Evolutionary conservation across 2,329 filamentous ascomycete species (phyloP), one percentile per base, ranked within the genome.

Genomic region (Fusarium irregulare): DNA sequence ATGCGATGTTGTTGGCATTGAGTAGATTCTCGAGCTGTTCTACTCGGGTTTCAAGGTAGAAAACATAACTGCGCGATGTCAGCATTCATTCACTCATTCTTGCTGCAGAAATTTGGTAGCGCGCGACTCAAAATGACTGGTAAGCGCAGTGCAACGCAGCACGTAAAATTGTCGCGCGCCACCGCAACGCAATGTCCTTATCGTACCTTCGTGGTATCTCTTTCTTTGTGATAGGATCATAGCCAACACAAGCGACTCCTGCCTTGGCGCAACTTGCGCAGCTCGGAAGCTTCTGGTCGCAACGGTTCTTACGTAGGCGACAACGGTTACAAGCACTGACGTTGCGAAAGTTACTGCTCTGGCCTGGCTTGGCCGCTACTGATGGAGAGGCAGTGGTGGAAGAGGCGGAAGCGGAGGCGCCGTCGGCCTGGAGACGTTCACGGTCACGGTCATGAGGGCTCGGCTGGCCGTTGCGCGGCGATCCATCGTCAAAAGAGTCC

Each of bases 251-350:
- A 72, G 92, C 91, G 47, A 97, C 93, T 62, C 88, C 88, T n/a
- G 93, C 94, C 83, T 98, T 98, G 79, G 94, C 93, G 81, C 95
- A 98, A 73, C 93, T 93, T 44, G 92, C 91, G 79, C 95, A 98
- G 75, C 92, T 93, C 11, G 95, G 95, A 66, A 98, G 86, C 71
- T 92, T 91, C 85, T 98, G 95, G 81, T 98, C 95, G 81, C 95
- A 98, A 56, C 94, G 88, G 78, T 98, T 98, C 85, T 98, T 98
- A 76, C 95, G 89, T 78, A 97, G 83, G 47, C 95, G 89, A 80
- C 95, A 98, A 42, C 94, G 89, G 83, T 98, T 97, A 82, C 95
- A 98, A 60, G 95, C 95, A 79, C 93, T 97, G 70, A 98, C 95
- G 79, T 94, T 95, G 74, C 92, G 90, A 76, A 95, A 95, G 71